Evolutionary conservation across 129 eudicot genomes (phyloP), one percentile per base, ranked within the genome.

Genomic region (Dittrichia graveolens): DNA sequence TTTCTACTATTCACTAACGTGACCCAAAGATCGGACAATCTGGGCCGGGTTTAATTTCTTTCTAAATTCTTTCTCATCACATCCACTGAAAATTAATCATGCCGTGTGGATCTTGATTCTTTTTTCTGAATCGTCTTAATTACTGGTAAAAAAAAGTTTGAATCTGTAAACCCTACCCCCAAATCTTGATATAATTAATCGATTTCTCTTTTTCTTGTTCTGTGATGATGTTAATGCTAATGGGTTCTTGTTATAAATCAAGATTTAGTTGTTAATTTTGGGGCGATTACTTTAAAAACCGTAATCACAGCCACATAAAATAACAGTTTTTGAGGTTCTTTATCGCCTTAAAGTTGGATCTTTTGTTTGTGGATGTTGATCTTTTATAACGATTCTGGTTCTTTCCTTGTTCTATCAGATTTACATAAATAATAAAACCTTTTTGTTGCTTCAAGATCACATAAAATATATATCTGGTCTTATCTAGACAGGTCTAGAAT

Each of bases 251-350:
- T 46, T 67, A 16, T 50, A 6, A 24, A 24, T 24, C 31, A 72
- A 61, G 61, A 31, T 46, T 79, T 67, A 43, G 6, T 69, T 50
- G n/a, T 61, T 78, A 14, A 44, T 15, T 61, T 42, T 24, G 63
- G 65, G 39, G 18, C 4, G 38, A 1, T 40, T 41, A 15, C 37
- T 53, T 8, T 38, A 58, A 45, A 76, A 76, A 37, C 81, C 37
- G 15, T 42, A 76, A 12, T 24, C 2, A 24, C 3, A 48, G 70
- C 83, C 90, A 87, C 93, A 90, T 90, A 85, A 90, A 87, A 90
- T 90, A 80, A 87, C 93, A 62, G 42, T 81, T 68, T 60, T 47
- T 56, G 66, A 78, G 73, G 80, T 7, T 76, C 34, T 50, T 42
- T 72, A 77, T 70, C 61, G 69, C 69, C 55, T 61, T 76, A 48